Conservation (phyloP, 2,329 filamentous ascomycete genomes). For the Zymoseptoria tritici region DNA sequence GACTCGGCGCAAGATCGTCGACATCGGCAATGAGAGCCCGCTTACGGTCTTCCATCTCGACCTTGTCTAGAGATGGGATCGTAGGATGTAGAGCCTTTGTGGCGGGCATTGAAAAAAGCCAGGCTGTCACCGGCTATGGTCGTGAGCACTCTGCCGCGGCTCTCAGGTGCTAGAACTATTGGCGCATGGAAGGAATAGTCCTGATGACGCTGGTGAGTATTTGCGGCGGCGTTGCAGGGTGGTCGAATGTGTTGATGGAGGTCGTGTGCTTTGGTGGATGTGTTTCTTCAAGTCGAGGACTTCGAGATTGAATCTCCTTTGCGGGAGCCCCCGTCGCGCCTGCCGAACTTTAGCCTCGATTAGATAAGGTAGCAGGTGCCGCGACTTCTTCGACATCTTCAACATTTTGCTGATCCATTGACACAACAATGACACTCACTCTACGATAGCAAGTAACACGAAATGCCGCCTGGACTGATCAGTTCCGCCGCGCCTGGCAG, state of each 20-base stretch:
- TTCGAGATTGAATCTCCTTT: background rate
- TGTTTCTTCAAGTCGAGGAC: background rate
- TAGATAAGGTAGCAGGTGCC: too few relatives aligned
- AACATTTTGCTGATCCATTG: background rate
- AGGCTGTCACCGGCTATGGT: slow-evolving; percentile 3
- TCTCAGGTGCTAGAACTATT: background rate
- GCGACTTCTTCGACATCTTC: too few relatives aligned
- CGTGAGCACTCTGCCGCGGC: background rate
- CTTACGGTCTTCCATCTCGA: slow-evolving; percentile 99
- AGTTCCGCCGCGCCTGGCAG: slow-evolving; percentile 47
- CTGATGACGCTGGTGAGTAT: slow-evolving; percentile 1
- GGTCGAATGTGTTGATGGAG: background rate
- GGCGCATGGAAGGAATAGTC: background rate
- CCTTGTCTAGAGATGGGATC: slow-evolving; percentile 66
- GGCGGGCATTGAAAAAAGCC: slow-evolving; percentile 21
- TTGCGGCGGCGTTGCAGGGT: background rate
- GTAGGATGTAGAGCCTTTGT: slow-evolving; percentile 36
- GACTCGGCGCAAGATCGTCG: slow-evolving; percentile 79
- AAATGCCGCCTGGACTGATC: slow-evolving; percentile 38
- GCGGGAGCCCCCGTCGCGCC: too few relatives aligned
- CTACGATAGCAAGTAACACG: background rate
- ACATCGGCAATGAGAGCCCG: slow-evolving; percentile 73
- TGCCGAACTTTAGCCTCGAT: too few relatives aligned
- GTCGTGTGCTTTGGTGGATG: slow-evolving; percentile 4
- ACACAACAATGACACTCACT: background rate